Percentiles rank a stretch among this genome's conserved stretches.
phyloP scores from a whole-genome alignment of 495 filamentous ascomycete species.

The Xylaria telfairii region DNA sequence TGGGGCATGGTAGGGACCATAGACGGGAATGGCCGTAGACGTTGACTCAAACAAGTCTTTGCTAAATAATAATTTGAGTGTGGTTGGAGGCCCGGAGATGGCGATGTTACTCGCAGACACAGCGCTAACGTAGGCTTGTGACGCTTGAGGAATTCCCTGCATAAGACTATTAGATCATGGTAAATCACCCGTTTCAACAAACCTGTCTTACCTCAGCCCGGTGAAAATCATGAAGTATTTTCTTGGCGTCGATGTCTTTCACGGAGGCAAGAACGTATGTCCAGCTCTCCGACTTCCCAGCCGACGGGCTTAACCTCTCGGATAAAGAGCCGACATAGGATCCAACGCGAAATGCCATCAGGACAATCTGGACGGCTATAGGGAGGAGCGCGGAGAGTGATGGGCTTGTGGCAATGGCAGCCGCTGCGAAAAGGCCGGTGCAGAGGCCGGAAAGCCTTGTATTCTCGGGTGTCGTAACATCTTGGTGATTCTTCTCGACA shows the following conservation, averaged over 20 bases:
- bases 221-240: slow-evolving; percentile 59
- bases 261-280: slow-evolving; percentile 59
- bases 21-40: slow-evolving; percentile 69
- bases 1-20: slow-evolving; percentile 80
- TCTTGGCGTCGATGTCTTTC: slow-evolving; percentile 50
- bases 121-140: slow-evolving; percentile 75
- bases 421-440: slow-evolving; percentile 74
- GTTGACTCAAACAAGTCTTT: slow-evolving; percentile 60
- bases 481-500: slow-evolving; percentile 53
- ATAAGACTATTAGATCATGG: slow-evolving; percentile 24
- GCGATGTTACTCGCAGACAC: slow-evolving; percentile 71
- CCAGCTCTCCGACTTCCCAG: slow-evolving; percentile 60
- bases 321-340: slow-evolving; percentile 60
- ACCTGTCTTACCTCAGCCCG: slow-evolving; percentile 47
- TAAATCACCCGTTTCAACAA: background rate
- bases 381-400: slow-evolving; percentile 72
- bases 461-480: slow-evolving; percentile 47
- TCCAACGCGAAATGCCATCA: slow-evolving; percentile 76
- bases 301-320: slow-evolving; percentile 55
- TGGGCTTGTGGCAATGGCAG: slow-evolving; percentile 70
- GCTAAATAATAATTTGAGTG: slow-evolving; percentile 63
- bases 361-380: slow-evolving; percentile 70
- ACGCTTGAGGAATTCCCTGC: slow-evolving; percentile 65
- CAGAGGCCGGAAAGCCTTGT: slow-evolving; percentile 69
- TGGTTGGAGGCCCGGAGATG: slow-evolving; percentile 77